These are phyloP conservation scores for Poa pratensis DNA, from an alignment of 176 grass and related monocot genomes.

Conservation along the genomic window DNA sequence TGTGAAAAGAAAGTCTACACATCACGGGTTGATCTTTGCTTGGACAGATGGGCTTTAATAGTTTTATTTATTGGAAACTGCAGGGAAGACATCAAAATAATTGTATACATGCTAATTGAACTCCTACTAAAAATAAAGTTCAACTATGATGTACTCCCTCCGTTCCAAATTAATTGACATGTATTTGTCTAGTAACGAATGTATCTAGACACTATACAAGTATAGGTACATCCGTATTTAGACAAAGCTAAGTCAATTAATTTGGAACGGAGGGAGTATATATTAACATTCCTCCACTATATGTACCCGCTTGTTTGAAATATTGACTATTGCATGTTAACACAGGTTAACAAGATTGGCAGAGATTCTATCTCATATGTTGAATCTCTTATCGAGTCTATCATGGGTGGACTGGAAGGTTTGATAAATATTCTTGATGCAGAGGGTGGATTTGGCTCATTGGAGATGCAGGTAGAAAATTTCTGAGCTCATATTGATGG, in stretches of 20 bases:
- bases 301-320: not conserved
- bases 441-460: slow-evolving; percentile 96
- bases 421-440: slow-evolving; percentile 98
- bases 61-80: not conserved
- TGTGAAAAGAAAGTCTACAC: slow-evolving; percentile 19
- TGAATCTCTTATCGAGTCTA: slow-evolving; percentile 96
- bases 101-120: slow-evolving; percentile 15
- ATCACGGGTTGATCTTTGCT: slow-evolving; percentile 32
- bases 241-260: no score
- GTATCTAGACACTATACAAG: no score
- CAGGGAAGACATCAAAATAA: slow-evolving; percentile 24
- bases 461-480: slow-evolving; percentile 92
- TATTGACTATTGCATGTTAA: slow-evolving; percentile 38
- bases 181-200: no score
- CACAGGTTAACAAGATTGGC: slow-evolving; percentile 87
- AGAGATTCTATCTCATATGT: slow-evolving; percentile 96
- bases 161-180: no score
- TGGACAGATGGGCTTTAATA: slow-evolving; percentile 18
- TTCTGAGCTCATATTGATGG: slow-evolving; percentile 40
- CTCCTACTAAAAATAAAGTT: not conserved
- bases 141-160: slow-evolving; percentile 9
- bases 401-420: slow-evolving; percentile 99
- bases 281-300: slow-evolving; percentile 1
- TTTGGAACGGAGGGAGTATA: no score
- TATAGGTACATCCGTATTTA: no score